phyloP scores from a whole-genome alignment of 768 basidiomycete genomes.

The Boletus vermiculosoides region DNA sequence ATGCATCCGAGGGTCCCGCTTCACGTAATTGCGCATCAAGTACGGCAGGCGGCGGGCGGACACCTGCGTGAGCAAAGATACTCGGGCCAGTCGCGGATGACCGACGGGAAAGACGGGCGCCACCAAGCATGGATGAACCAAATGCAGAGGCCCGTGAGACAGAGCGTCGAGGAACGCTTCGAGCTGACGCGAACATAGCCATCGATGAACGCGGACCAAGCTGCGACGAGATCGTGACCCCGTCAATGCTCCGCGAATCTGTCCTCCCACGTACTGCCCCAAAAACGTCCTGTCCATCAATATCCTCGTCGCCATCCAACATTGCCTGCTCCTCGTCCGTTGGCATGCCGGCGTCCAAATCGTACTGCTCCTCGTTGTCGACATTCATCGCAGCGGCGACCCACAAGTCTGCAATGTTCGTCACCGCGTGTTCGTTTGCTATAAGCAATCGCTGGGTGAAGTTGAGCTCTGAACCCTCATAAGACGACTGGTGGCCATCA shows the following conservation, averaged over 20 bases:
- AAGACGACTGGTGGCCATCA: slow-evolving; percentile 43
- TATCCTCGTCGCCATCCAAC: slow-evolving; percentile 48
- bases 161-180: slow-evolving; percentile 33
- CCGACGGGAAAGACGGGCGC: slow-evolving; percentile 44
- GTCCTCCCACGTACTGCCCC: slow-evolving; percentile 19
- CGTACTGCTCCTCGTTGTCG: slow-evolving; percentile 82
- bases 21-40: slow-evolving; percentile 65
- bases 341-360: slow-evolving; percentile 34
- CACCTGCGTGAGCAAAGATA: slow-evolving; percentile 83
- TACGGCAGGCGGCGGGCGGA: slow-evolving; percentile 74
- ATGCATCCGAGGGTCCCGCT: slow-evolving; percentile 38
- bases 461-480: slow-evolving; percentile 59
- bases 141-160: slow-evolving; percentile 28
- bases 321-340: slow-evolving; percentile 25
- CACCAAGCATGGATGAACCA: slow-evolving; percentile 34
- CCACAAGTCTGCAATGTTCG: slow-evolving; percentile 95
- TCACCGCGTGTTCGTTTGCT: slow-evolving; percentile 94
- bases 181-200: slow-evolving; percentile 27
- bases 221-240: slow-evolving; percentile 24
- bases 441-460: slow-evolving; percentile 86
- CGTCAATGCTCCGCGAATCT: slow-evolving; percentile 11
- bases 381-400: slow-evolving; percentile 95
- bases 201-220: slow-evolving; percentile 24
- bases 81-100: slow-evolving; percentile 60
- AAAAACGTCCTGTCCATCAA: slow-evolving; percentile 33